These are phyloP conservation scores for Diaporthe eres DNA, from an alignment of 2,329 filamentous ascomycete species.

Conservation along the genomic window DNA sequence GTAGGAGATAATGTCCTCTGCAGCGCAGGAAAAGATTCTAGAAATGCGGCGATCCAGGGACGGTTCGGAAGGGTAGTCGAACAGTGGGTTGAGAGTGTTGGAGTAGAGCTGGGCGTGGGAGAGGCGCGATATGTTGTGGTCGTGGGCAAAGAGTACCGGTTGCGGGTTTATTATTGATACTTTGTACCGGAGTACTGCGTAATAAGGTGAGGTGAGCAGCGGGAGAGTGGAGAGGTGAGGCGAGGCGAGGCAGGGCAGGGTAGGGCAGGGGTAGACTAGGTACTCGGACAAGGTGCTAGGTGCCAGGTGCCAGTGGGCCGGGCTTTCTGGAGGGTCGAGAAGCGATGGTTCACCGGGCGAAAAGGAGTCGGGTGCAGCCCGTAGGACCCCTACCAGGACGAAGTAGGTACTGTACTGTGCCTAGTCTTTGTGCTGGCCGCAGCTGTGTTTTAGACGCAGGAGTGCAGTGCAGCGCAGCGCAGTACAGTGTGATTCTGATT, in stretches of 20 bases:
- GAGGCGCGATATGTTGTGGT: constrained; percentile 20
- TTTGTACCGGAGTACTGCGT: constrained; percentile 19
- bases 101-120: background rate
- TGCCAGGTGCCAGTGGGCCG: background rate
- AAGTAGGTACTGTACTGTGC: background rate
- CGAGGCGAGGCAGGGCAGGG: constrained; percentile 2
- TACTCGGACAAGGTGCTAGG: background rate
- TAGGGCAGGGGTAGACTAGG: background rate
- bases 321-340: background rate
- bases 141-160: constrained; percentile 33
- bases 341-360: constrained; percentile 8
- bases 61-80: background rate
- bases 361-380: constrained; percentile 21
- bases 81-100: background rate
- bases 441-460: background rate
- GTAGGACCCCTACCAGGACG: background rate
- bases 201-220: constrained; percentile 21
- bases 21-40: background rate
- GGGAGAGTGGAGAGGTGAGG: constrained; percentile 9
- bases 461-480: background rate
- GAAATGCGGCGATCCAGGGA: background rate
- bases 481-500: constrained; percentile 21
- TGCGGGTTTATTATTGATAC: constrained; percentile 32
- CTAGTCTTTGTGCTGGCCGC: background rate
- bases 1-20: constrained; percentile 20